Percentiles rank a stretch among this genome's conserved stretches.
Conservation (phyloP, 2,329 filamentous ascomycete genomes). For the Aspergillus eucalypticola region DNA sequence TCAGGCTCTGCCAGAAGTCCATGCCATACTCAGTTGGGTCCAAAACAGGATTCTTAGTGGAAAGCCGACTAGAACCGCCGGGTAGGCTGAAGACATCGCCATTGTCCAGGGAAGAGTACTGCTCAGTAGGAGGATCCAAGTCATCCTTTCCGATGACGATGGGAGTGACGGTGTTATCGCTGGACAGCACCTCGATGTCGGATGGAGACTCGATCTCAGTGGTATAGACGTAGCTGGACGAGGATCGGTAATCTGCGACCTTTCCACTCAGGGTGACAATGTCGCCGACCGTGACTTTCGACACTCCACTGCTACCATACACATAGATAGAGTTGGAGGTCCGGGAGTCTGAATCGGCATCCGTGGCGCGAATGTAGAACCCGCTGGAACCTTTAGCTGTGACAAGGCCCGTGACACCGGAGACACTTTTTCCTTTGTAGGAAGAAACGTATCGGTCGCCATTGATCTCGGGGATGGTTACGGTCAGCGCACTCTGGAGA, state of each 20-base stretch:
- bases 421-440: conserved; percentile 57
- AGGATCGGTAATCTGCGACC: conserved; percentile 62
- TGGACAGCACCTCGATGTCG: conserved; percentile 57
- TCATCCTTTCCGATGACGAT: conserved; percentile 63
- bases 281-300: conserved; percentile 62
- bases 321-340: conserved; percentile 69
- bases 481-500: conserved; percentile 28
- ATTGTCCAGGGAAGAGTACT: conserved; percentile 64
- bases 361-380: conserved; percentile 64
- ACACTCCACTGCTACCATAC: conserved; percentile 55
- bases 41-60: conserved; percentile 60
- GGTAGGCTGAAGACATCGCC: conserved; percentile 66
- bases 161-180: conserved; percentile 56
- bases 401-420: conserved; percentile 63
- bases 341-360: conserved; percentile 55
- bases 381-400: conserved; percentile 64
- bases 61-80: conserved; percentile 61
- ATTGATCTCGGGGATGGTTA: conserved; percentile 65
- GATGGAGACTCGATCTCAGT: conserved; percentile 62
- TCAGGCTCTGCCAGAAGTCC: conserved; percentile 73
- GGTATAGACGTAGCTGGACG: conserved; percentile 59
- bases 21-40: conserved; percentile 64
- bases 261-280: conserved; percentile 61
- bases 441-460: conserved; percentile 65
- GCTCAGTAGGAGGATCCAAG: conserved; percentile 59